Base-by-base conservation (phyloP, 1,284 basidiomycete species). In the Ustilago lituana region DNA sequence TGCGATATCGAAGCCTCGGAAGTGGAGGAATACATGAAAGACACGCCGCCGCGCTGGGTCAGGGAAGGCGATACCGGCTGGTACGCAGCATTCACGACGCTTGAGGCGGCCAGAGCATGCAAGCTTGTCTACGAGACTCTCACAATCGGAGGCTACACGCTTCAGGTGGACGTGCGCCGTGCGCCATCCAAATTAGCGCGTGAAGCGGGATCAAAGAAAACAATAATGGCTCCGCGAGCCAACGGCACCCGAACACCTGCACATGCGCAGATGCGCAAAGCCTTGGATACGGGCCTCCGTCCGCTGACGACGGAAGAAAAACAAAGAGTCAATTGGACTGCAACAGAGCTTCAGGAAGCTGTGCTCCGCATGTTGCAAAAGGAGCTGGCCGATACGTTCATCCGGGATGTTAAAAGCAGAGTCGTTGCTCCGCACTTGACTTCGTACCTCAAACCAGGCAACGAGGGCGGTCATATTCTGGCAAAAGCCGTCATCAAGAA, bases 321-420 rank as follows among this genome's bases (percentile, higher is more conserved):
- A 44, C 46, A 55, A 17, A 86, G 86, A 76, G 85, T 84, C 26
- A 81, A 82, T 10, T 89, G 87, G 87, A 85, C 84, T 10, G 85
- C 87, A 4, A 83, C 83, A 3, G 89, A 90, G 74, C 83, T 91
- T 29, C 82, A 90, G 14, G 85, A 86, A 8, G 85, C 86, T 35
- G 90, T 90, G 3, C 85, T 86, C 67, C 84, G 86, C 62, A 82
- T 88, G 44, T 87, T 93, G 45, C 63, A 89, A 40, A 84, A 83
- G 33, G 91, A 93, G 76, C 84, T 94, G 38, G 83, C 84, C 59
- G 82, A 77, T 3, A 72, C 87, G 46, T 84, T 93, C 48, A 85
- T 88, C 80, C 88, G 87, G 80, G 92, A 93, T 73, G 84, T 93
- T 27, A 85, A 86, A 73, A 88, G 89, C 37, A 85, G 88, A 8